Evolutionary conservation across 306 rosid species (phyloP).

Genomic region (Cucurbita maxima): DNA sequence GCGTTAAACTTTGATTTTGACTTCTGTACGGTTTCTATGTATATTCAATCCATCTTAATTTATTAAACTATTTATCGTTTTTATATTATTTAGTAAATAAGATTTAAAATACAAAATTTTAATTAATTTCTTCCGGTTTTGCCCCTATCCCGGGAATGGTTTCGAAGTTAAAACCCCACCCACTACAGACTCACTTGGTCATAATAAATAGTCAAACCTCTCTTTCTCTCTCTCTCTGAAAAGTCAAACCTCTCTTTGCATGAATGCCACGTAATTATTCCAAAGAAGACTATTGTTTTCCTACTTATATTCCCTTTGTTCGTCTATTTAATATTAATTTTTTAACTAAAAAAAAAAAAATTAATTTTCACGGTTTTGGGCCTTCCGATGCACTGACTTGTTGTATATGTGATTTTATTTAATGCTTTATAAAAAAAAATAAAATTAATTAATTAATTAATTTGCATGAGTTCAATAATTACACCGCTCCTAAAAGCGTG

Average conservation of each 20-base stretch:
- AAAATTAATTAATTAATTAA: not conserved
- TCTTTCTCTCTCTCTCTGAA: not conserved
- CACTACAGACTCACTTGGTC: not conserved
- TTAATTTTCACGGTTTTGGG: not conserved
- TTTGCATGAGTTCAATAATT: not conserved
- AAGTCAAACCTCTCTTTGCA: not conserved
- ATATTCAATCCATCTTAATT: too few species aligned
- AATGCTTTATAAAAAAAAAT: not conserved
- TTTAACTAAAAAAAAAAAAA: too few species aligned
- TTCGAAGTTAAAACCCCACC: not conserved
- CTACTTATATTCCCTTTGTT: not conserved
- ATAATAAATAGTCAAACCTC: not conserved
- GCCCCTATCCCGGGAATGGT: not conserved
- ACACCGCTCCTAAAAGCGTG: constrained; percentile 5
- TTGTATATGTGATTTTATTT: not conserved
- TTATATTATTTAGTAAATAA: too few species aligned
- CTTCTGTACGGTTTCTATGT: too few species aligned
- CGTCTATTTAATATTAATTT: not conserved
- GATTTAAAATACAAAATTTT: too few species aligned
- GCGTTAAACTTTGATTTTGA: too few species aligned
- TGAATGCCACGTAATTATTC: not conserved
- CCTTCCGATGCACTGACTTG: not conserved
- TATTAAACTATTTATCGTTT: too few species aligned
- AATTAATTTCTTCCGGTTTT: not conserved
- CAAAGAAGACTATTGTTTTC: not conserved